Base-by-base conservation (phyloP, 1,139 yeast species). In the Diutina sp. region DNA sequence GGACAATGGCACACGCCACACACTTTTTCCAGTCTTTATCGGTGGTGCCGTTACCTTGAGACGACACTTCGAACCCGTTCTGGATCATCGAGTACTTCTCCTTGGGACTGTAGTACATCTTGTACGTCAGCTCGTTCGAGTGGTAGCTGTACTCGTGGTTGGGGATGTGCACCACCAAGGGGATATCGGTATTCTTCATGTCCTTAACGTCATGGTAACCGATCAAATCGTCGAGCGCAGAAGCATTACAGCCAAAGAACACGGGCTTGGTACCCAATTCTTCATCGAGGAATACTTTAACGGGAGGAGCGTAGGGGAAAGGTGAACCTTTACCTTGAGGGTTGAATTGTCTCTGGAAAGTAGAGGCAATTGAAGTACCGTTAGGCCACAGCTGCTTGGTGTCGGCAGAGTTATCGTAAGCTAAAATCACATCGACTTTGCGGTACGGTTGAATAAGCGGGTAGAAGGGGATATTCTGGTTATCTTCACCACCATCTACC, bases 331-430 rank as follows among this genome's bases (percentile, higher is more conserved):
- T 66, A 2, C 79, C 79, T 60, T 72, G 81, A 2, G 62, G 61
- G 7, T 68, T 63, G 60, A 77, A 78, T 64, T 80, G 85, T 54
- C 87, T 72, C 57, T 69, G 62, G 61, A 77, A 81, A 0, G 87
- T 79, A 44, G 74, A 72, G 35, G 80, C 79, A 55, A 89, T 67
- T 0, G 96, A 81, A 1, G 87, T 70, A 56, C 96, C 96, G 65
- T 85, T 80, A 50, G 96, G 96, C 90, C 93, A 87, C 59, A 67
- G 70, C 50, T 73, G 68, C 14, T 72, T 70, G 0, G 93, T 84
- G 63, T 90, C 96, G 51, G 89, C 93, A n/a, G 90, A 83, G 69
- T 86, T 87, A 66, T 90, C 98, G 65, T 82, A 84, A 0, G 95
- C 95, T 68, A 90, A 80, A 44, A 90, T 78, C 12, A 87, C 82